Conservation (phyloP, 2,329 filamentous ascomycete genomes). For the Pseudocercospora eumusae region DNA sequence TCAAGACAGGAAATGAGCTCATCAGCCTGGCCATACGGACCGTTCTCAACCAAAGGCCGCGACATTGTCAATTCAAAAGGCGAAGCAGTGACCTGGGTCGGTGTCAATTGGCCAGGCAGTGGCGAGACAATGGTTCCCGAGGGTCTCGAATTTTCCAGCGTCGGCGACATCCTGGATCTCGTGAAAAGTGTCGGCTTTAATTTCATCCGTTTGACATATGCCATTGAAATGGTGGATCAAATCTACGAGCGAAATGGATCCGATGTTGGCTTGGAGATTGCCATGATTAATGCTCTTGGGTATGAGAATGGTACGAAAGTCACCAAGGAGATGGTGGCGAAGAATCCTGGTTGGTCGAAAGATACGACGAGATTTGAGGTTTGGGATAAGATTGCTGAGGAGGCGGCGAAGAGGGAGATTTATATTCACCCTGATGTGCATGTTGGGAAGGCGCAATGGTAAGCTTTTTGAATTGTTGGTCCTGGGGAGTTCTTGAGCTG, state of each 20-base stretch:
- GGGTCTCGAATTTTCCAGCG: conserved; percentile 38
- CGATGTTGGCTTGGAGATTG: conserved; percentile 45
- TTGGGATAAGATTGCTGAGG: conserved; percentile 35
- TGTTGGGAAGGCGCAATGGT: conserved; percentile 59
- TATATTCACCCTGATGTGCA: conserved; percentile 65
- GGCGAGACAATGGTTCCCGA: conserved; percentile 41
- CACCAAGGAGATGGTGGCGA: conserved; percentile 41
- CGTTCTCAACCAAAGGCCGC: conserved; percentile 39
- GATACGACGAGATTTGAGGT: conserved; percentile 46
- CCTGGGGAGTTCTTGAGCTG: not conserved
- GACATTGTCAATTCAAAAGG: conserved; percentile 28
- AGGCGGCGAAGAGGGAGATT: conserved; percentile 47
- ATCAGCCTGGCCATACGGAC: conserved; percentile 36
- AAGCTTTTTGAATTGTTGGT: not conserved
- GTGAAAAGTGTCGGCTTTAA: conserved; percentile 40
- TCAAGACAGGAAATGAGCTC: conserved; percentile 14
- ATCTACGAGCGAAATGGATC: conserved; percentile 44
- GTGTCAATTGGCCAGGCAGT: conserved; percentile 40
- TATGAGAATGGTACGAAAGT: conserved; percentile 45
- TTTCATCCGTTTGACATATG: conserved; percentile 44
- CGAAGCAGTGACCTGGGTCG: conserved; percentile 36
- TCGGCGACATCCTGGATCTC: conserved; percentile 35
- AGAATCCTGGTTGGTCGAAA: conserved; percentile 43
- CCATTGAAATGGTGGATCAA: conserved; percentile 47
- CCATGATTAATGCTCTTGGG: conserved; percentile 45